These are phyloP conservation scores for Evernia prunastri DNA, from an alignment of 495 filamentous ascomycete species.

Conservation along the genomic window DNA sequence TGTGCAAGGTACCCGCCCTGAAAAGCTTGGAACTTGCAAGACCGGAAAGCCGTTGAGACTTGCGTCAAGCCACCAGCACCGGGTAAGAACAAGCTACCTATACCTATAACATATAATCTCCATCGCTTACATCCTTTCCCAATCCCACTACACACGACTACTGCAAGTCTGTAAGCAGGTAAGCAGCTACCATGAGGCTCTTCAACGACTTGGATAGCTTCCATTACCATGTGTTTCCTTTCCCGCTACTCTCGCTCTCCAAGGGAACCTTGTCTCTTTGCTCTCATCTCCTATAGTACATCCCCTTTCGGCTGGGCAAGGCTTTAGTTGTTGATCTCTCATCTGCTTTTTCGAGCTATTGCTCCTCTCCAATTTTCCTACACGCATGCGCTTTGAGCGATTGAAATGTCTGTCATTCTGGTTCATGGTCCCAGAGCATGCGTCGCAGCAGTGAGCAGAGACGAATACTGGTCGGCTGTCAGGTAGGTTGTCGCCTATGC, in stretches of 20 bases:
- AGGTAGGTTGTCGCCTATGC: neutral
- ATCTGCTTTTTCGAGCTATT: neutral
- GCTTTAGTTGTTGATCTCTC: neutral
- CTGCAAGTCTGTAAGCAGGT: too few relatives aligned
- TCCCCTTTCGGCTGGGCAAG: neutral
- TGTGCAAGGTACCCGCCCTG: neutral
- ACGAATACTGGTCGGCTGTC: neutral
- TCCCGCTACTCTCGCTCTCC: neutral
- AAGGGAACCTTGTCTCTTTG: neutral
- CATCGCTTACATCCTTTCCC: neutral
- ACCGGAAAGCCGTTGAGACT: conserved; percentile 10
- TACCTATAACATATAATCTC: neutral
- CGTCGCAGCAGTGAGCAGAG: neutral
- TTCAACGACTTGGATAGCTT: neutral
- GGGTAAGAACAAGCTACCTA: neutral
- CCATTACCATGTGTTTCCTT: neutral
- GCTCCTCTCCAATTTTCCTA: neutral
- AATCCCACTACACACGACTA: neutral
- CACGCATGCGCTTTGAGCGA: neutral
- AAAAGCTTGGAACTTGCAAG: too few relatives aligned
- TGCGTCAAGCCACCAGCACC: neutral
- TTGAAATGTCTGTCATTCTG: neutral
- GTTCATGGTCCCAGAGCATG: neutral
- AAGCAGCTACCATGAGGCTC: neutral
- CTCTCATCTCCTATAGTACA: neutral